Evolutionary conservation across 1,284 basidiomycete species (phyloP), one percentile per base, ranked within the genome.

Genomic region (Ganoderma lucidum): DNA sequence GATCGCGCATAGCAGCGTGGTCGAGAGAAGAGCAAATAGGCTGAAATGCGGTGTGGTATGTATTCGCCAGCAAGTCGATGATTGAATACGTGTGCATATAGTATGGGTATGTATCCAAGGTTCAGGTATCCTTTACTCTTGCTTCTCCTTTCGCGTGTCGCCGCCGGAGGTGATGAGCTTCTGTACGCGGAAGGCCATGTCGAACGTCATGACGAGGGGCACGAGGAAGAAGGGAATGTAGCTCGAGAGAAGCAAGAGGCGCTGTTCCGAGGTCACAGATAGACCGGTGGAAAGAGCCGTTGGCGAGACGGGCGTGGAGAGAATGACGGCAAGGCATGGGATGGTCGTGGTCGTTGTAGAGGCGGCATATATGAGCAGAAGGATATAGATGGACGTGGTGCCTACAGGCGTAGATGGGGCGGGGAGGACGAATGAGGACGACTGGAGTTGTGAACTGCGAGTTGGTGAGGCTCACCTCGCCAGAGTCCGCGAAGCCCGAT

Each of bases 161-260:
- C 44, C 44, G 32, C 71, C 74, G 0, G 65, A 69, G 12, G 60
- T 56, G 3, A 75, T 66, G 37, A 85, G 72, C 12, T 73, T 72
- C 10, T 75, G 73, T n/a, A 87, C 68, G 9, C 91, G 84, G 51
- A 80, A 67, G 0, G 85, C 84, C 88, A 95, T 93, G 75, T 96
- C 94, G 9, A 93, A 69, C 0, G 90, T 83, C 87, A 96, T 94
- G 10, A 85, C 76, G 5, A 94, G 75, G 0, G 94, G 93, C 0
- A 95, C 79, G 32, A 93, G 45, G 69, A 93, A 87, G 84, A 93
- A 96, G 0, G 94, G 93, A 3, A 94, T 77, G 75, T 96, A 96
- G 75, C 88, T 90, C 12, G 85, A 84, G 15, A 95, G 81, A n/a
- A 96, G 82, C 55, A 91, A 77, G 23, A 82, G 62, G 9, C 82